These are phyloP conservation scores for Pythium phragmitis DNA, from an alignment of 352 stramenopile genomes.

Conservation along the genomic window DNA sequence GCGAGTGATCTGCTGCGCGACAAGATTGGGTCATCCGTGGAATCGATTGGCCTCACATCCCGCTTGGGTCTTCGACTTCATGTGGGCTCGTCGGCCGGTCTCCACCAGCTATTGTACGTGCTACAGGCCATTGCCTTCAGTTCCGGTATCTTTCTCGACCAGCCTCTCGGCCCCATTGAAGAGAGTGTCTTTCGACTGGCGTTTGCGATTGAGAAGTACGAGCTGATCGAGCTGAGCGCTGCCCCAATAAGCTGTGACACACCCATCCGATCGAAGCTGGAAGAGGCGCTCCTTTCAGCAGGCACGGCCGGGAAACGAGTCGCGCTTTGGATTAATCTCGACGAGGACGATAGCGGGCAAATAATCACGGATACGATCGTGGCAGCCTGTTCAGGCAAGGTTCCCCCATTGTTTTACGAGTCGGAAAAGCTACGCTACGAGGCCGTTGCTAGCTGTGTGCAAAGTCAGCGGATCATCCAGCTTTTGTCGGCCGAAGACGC, in stretches of 20 bases:
- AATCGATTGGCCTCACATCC: background rate
- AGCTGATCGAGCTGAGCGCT: conserved; percentile 17
- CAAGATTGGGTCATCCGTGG: background rate
- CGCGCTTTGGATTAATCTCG: conserved; percentile 10
- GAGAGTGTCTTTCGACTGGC: background rate
- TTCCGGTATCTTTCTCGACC: conserved; percentile 12
- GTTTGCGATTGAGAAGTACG: conserved; percentile 3
- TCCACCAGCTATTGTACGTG: conserved; percentile 18
- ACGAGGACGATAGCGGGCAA: background rate
- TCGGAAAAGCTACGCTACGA: conserved; percentile 35
- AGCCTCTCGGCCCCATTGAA: background rate
- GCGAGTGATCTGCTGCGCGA: background rate
- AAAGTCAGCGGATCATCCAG: conserved; percentile 32
- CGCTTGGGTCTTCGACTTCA: conserved; percentile 13
- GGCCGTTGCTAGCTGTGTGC: conserved; percentile 35
- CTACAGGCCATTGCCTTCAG: conserved; percentile 13
- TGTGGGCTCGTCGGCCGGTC: conserved; percentile 12
- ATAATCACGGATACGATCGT: background rate
- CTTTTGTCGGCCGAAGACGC: conserved; percentile 37
- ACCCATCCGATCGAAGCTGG: background rate
- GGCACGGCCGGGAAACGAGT: background rate
- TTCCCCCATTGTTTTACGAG: conserved; percentile 37
- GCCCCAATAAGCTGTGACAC: no score
- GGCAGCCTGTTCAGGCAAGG: conserved; percentile 37
- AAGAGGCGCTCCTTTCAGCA: background rate